Percentiles rank a stretch among this genome's conserved stretches.
Evolutionary conservation across 2,329 filamentous ascomycete species (phyloP).

Genomic region (Xylaria multiplex): DNA sequence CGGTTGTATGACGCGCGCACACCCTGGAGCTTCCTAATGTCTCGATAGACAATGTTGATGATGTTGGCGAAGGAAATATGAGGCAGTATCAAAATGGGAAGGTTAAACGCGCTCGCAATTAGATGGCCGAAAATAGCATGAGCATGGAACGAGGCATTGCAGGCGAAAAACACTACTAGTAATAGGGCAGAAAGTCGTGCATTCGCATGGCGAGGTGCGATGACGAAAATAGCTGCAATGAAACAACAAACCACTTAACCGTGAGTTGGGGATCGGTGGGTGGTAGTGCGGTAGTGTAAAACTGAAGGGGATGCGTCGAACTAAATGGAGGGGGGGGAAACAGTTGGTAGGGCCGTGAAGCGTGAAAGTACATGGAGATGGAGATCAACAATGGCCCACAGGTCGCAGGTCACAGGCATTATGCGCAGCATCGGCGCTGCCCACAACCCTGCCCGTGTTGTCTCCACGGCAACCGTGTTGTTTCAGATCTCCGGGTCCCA

Average conservation of each 20-base stretch:
- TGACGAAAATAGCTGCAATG: constrained; percentile 38
- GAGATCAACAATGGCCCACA: constrained; percentile 43
- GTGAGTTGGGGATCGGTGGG: constrained; percentile 25
- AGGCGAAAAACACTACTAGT: constrained; percentile 33
- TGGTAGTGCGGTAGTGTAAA: not conserved
- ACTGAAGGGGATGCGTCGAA: constrained; percentile 15
- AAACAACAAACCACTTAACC: constrained; percentile 39
- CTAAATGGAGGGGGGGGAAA: constrained; percentile 42
- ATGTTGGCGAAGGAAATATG: not conserved
- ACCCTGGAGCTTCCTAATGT: constrained; percentile 18
- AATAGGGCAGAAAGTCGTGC: constrained; percentile 10
- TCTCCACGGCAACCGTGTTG: constrained; percentile 44
- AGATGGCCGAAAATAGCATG: constrained; percentile 24
- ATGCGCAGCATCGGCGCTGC: constrained; percentile 8
- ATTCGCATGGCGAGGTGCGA: constrained; percentile 29
- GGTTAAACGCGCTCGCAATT: constrained; percentile 28
- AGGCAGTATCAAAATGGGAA: not conserved
- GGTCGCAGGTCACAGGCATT: constrained; percentile 24
- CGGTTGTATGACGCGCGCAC: constrained; percentile 8
- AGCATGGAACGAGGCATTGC: constrained; percentile 36
- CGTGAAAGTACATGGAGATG: not conserved
- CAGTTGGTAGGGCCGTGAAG: constrained; percentile 27
- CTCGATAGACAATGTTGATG: not conserved
- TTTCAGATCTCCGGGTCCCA: constrained; percentile 27
- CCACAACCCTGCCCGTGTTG: not conserved